Evolutionary conservation across 202 grass and related monocot species (phyloP).

Genomic region (Panicum hallii): DNA sequence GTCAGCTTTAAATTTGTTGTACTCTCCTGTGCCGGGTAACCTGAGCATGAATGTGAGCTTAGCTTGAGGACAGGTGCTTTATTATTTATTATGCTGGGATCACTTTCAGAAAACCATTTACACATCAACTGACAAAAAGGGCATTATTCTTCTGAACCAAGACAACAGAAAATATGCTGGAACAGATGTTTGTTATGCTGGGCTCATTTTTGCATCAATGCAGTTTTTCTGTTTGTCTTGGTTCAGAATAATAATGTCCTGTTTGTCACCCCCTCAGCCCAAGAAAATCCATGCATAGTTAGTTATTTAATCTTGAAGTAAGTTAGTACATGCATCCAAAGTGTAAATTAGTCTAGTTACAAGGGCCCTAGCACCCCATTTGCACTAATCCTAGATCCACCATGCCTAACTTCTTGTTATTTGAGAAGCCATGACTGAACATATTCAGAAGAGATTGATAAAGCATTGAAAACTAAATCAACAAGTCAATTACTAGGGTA

Average conservation of each 20-base stretch:
- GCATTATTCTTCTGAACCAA: neutral
- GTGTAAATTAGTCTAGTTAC: neutral
- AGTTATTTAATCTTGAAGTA: neutral
- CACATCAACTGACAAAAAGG: neutral
- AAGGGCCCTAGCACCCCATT: neutral
- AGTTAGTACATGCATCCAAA: neutral
- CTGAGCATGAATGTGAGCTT: slow-evolving; percentile 43
- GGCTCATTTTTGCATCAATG: neutral
- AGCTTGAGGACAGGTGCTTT: neutral
- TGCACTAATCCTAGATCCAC: neutral
- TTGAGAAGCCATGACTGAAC: neutral
- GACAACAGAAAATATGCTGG: neutral
- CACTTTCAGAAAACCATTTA: slow-evolving; percentile 13
- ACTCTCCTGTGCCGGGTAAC: slow-evolving; percentile 71
- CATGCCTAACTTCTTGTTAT: neutral
- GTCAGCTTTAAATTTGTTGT: slow-evolving; percentile 70
- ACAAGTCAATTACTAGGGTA: neutral
- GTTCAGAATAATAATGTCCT: no score
- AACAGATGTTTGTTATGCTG: neutral
- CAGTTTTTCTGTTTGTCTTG: neutral
- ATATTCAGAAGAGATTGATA: neutral
- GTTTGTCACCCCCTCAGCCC: no score
- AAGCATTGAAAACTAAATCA: neutral
- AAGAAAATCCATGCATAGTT: neutral
- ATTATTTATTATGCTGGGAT: neutral